These are phyloP conservation scores for Flaveria sonorensis DNA, from an alignment of 129 eudicot genomes.

Conservation along the genomic window DNA sequence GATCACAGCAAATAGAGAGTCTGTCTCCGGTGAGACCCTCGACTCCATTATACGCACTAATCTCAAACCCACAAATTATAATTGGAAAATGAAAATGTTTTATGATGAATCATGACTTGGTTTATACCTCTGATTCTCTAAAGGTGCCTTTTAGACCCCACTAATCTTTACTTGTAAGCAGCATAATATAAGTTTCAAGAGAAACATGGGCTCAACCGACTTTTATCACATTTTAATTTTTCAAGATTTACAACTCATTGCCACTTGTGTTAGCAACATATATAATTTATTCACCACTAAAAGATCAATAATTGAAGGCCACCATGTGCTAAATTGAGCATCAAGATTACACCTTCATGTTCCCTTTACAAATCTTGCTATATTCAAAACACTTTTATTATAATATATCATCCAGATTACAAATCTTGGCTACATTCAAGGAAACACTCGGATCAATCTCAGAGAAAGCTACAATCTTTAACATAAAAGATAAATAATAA, in stretches of 20 bases:
- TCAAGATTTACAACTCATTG: not conserved
- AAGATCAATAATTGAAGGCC: too few relatives aligned
- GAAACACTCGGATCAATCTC: constrained; percentile 23
- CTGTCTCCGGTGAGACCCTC: too few relatives aligned
- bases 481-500: constrained; percentile 5
- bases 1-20: too few relatives aligned
- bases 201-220: constrained; percentile 19
- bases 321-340: constrained; percentile 17
- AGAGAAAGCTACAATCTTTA: constrained; percentile 19
- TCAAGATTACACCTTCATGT: constrained; percentile 12
- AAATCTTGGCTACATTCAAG: constrained; percentile 20
- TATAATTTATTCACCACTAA: constrained; percentile 10
- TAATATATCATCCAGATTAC: constrained; percentile 11
- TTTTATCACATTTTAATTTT: constrained; percentile 15
- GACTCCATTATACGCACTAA: too few relatives aligned
- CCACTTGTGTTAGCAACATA: constrained; percentile 21
- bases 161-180: constrained; percentile 22
- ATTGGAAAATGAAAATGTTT: not conserved
- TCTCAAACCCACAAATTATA: not conserved
- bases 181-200: not conserved
- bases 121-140: constrained; percentile 3
- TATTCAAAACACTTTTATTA: constrained; percentile 24
- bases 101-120: constrained; percentile 11
- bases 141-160: constrained; percentile 28
- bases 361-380: constrained; percentile 13